Conservation (phyloP, 176 grass and related monocot species). For the Elaeis guineensis region DNA sequence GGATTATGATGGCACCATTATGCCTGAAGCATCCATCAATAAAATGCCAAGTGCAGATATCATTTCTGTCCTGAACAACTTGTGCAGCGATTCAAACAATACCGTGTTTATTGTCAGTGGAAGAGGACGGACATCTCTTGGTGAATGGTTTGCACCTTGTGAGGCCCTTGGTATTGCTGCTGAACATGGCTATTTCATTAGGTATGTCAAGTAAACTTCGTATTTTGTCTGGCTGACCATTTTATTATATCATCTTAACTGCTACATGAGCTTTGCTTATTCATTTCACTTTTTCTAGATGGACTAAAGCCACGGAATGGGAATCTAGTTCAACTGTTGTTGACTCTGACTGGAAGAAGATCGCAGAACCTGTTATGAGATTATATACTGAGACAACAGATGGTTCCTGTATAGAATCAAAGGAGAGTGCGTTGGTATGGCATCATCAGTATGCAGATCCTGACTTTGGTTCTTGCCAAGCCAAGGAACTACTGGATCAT, state of each 20-base stretch:
- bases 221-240: background rate
- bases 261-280: background rate
- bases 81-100: constrained; percentile 80
- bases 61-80: constrained; percentile 50
- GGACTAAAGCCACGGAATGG: constrained; percentile 67
- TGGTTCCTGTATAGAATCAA: constrained; percentile 61
- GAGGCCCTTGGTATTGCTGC: constrained; percentile 82
- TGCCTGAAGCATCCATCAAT: constrained; percentile 53
- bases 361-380: constrained; percentile 59
- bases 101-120: constrained; percentile 87
- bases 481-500: constrained; percentile 85
- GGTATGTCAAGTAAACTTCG: constrained; percentile 26
- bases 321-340: constrained; percentile 22
- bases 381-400: constrained; percentile 67
- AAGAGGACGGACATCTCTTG: constrained; percentile 55
- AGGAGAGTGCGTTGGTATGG: constrained; percentile 85
- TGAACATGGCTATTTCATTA: constrained; percentile 89
- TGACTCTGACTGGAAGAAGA: constrained; percentile 76
- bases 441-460: constrained; percentile 85
- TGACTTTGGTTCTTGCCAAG: constrained; percentile 89
- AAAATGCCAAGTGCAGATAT: constrained; percentile 62
- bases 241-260: background rate
- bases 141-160: constrained; percentile 70
- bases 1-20: constrained; percentile 87
- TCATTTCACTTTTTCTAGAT: constrained; percentile 34